Evolutionary conservation across 2,329 filamentous ascomycete genomes (phyloP), one percentile per base, ranked within the genome.

Genomic region (Furcasterigmium furcatum): DNA sequence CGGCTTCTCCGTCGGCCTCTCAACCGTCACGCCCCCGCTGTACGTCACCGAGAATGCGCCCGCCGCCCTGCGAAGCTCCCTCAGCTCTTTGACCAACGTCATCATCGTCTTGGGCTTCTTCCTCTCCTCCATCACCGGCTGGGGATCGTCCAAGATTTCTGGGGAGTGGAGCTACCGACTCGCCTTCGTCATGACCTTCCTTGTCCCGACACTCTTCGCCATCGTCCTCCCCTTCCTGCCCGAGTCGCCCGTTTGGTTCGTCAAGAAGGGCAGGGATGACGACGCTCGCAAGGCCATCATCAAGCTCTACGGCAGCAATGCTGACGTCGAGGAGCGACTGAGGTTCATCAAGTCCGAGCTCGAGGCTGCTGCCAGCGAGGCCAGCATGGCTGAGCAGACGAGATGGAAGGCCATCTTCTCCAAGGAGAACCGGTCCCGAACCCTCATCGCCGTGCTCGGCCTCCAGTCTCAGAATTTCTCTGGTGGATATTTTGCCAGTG

Each of bases 31-130:
- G 1, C 58, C 58, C n/a, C 58, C 58, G 0, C 44, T 60, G 0
- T 59, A 60, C 10, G 58, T 60, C 16, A 61, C 58, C 2, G 58
- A 61, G 32, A 61, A 59, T 9, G 57, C 58, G 2, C 58, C 58
- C 0, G 56, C 56, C 1, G 58, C 58, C 0, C 56, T 60, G 0
- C 46, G 58, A 46, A 59, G 55, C 32, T 54, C 55, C 2, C 48
- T 53, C 12, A 61, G 58, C 27, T 61, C 58, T 0, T 36, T 59
- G 0, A 61, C 58, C 27, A 60, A 60, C 46, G 58, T 61, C 34
- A 57, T 61, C 38, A 61, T 61, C 4, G 58, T 61, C 0, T 41
- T 61, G 0, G 58, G 58, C 0, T 61, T 61, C 46, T 61, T 61
- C 29, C 50, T 61, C 3, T 61, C 58, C 1, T 60, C 58, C 7